A percentile compares a stretch with the other conserved stretches of the same genome.
Evolutionary conservation across 441 rosid species (phyloP).

Genomic region (Geranium incanum): DNA sequence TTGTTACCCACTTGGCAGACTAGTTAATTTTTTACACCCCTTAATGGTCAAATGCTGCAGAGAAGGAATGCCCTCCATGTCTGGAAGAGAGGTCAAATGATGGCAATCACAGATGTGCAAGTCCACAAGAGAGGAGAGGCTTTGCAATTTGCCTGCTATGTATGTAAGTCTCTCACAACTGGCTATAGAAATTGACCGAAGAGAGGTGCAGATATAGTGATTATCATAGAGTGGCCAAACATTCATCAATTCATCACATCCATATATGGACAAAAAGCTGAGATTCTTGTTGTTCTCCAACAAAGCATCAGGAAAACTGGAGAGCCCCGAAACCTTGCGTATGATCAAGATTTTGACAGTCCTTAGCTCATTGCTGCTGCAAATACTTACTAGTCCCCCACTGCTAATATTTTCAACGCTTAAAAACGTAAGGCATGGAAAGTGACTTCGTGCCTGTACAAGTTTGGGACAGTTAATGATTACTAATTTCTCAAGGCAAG

Average conservation of each 20-base stretch:
- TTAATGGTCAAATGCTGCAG: not conserved
- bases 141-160: not conserved
- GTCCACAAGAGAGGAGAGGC: slow-evolving; percentile 9
- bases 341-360: not conserved
- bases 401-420: not conserved
- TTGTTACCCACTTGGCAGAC: slow-evolving; percentile 9
- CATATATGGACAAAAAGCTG: not conserved
- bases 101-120: not conserved
- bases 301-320: not conserved
- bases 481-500: slow-evolving; percentile 17
- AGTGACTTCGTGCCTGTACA: not conserved
- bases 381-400: not conserved
- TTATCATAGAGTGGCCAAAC: not conserved
- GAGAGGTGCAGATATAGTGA: not conserved
- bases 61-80: not conserved
- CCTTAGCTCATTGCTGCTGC: not conserved
- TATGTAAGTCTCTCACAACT: not conserved
- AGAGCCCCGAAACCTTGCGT: not conserved
- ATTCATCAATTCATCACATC: not conserved
- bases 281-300: slow-evolving; percentile 4
- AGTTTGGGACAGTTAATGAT: not conserved
- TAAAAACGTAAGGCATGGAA: not conserved
- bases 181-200: not conserved
- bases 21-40: not conserved
- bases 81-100: slow-evolving; percentile 10